These are phyloP conservation scores for Fusarium xyrophilum DNA, from an alignment of 2,329 filamentous ascomycete genomes.

Conservation along the genomic window DNA sequence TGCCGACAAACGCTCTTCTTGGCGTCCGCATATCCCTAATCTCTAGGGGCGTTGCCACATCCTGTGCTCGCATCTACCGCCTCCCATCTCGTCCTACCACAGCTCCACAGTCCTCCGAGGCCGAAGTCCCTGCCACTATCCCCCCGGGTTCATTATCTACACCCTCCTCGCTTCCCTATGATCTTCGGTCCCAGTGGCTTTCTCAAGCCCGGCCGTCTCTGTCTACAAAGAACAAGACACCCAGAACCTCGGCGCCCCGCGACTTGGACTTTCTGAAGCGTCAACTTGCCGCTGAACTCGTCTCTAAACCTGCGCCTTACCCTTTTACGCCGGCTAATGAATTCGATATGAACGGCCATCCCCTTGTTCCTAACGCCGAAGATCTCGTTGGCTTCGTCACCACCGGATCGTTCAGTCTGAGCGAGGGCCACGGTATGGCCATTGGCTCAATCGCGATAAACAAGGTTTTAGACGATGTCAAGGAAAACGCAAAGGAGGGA, in stretches of 20 bases:
- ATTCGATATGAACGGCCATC: slow-evolving; percentile 59
- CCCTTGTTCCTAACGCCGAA: slow-evolving; percentile 72
- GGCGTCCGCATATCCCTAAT: slow-evolving; percentile 73
- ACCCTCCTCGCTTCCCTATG: slow-evolving; percentile 47
- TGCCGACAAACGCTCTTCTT: slow-evolving; percentile 54
- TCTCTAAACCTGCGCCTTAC: slow-evolving; percentile 46
- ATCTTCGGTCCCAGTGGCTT: slow-evolving; percentile 76
- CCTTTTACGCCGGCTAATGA: slow-evolving; percentile 48
- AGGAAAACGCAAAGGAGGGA: slow-evolving; percentile 50
- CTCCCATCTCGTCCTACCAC: slow-evolving; percentile 58
- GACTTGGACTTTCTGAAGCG: slow-evolving; percentile 52
- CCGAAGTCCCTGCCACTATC: slow-evolving; percentile 57
- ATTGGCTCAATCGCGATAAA: slow-evolving; percentile 73
- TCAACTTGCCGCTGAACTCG: slow-evolving; percentile 57
- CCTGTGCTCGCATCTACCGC: slow-evolving; percentile 84
- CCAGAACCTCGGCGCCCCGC: slow-evolving; percentile 20
- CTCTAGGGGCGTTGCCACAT: slow-evolving; percentile 71
- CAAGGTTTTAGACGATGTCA: slow-evolving; percentile 56
- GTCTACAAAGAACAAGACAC: slow-evolving; percentile 7
- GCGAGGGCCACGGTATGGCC: slow-evolving; percentile 75
- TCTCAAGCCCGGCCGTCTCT: slow-evolving; percentile 52
- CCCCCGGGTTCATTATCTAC: slow-evolving; percentile 37
- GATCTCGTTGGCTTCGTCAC: slow-evolving; percentile 93
- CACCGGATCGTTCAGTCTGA: slow-evolving; percentile 81
- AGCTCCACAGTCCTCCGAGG: slow-evolving; percentile 42